These are phyloP conservation scores for Vigna nakashimae DNA, from an alignment of 306 rosid species.

Conservation along the genomic window DNA sequence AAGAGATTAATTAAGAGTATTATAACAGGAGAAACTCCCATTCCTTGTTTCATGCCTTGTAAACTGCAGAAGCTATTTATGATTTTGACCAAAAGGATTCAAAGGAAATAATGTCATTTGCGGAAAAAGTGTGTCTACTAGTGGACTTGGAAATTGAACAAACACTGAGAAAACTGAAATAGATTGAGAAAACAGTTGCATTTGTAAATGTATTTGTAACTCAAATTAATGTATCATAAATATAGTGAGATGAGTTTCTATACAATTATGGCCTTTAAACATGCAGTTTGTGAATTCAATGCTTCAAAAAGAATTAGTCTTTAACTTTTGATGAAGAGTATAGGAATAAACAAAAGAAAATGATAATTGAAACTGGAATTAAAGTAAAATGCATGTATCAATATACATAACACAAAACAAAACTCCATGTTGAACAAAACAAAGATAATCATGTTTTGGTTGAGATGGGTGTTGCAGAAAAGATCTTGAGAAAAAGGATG, in stretches of 20 bases:
- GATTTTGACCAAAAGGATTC: background rate
- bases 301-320: too few relatives aligned
- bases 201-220: background rate
- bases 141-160: conserved; percentile 30
- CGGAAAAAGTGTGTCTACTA: conserved; percentile 13
- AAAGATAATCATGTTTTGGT: conserved; percentile 14
- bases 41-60: background rate
- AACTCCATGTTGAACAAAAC: background rate
- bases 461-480: conserved; percentile 8
- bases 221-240: background rate
- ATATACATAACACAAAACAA: too few relatives aligned
- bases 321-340: background rate
- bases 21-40: background rate
- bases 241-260: background rate
- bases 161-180: background rate
- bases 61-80: background rate
- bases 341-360: background rate
- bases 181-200: conserved; percentile 2
- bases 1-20: background rate
- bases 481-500: background rate
- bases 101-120: background rate
- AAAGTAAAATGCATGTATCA: conserved; percentile 19
- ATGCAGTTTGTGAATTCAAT: background rate
- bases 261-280: background rate
- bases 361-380: conserved; percentile 33